Evolutionary conservation across 2,329 filamentous ascomycete genomes (phyloP).

Genomic region (Penicillium sp.): DNA sequence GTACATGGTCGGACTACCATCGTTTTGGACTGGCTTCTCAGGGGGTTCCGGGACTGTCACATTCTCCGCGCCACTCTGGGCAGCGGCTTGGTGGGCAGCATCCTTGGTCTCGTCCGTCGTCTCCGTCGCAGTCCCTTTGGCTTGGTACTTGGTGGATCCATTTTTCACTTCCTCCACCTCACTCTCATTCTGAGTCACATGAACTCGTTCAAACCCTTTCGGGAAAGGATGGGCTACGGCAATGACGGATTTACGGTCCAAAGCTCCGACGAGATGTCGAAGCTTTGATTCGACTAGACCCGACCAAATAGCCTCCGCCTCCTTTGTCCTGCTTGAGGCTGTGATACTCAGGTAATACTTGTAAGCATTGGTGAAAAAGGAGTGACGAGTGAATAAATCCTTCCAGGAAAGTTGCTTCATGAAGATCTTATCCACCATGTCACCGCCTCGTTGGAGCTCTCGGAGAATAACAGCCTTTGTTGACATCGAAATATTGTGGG

Average conservation of each 20-base stretch:
- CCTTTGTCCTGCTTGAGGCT: conserved; percentile 77
- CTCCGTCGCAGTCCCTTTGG: conserved; percentile 52
- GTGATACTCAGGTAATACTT: conserved; percentile 94
- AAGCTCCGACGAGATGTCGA: conserved; percentile 75
- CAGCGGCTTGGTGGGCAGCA: conserved; percentile 50
- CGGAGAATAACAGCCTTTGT: conserved; percentile 80
- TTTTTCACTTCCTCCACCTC: conserved; percentile 63
- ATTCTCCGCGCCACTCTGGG: conserved; percentile 46
- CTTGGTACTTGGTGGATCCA: conserved; percentile 62
- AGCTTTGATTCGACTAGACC: conserved; percentile 94
- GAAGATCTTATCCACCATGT: conserved; percentile 79
- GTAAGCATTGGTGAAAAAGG: conserved; percentile 89
- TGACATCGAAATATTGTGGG: conserved; percentile 87
- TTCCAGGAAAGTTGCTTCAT: conserved; percentile 76
- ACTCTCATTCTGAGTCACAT: conserved; percentile 64
- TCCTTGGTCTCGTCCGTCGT: conserved; percentile 54
- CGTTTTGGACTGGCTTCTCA: conserved; percentile 30
- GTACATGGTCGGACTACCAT: conserved; percentile 60
- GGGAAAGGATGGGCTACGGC: conserved; percentile 86
- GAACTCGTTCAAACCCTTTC: conserved; percentile 84
- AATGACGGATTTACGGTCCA: conserved; percentile 79
- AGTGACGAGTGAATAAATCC: conserved; percentile 84
- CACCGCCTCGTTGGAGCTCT: conserved; percentile 75
- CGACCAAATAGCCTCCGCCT: conserved; percentile 83
- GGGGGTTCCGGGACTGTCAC: conserved; percentile 37